Evolutionary conservation across 148 eudicot genomes (phyloP).

Genomic region (Selenicereus undatus): DNA sequence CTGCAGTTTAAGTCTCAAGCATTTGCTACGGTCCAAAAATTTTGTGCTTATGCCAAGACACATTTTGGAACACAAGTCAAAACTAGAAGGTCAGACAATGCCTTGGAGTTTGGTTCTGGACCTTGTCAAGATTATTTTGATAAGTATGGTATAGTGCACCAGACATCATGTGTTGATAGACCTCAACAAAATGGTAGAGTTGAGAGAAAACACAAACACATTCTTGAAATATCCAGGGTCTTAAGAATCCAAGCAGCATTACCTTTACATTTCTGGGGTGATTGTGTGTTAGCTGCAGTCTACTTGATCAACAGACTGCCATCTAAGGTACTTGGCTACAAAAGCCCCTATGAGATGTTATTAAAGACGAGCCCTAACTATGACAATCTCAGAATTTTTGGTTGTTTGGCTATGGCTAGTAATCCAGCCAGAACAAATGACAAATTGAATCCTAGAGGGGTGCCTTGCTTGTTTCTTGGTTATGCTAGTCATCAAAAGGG

Average conservation of each 20-base stretch:
- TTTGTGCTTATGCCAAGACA: too few species aligned
- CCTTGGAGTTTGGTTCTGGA: not conserved
- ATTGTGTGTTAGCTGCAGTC: not conserved
- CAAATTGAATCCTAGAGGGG: not conserved
- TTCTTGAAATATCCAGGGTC: not conserved
- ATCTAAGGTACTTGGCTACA: not conserved
- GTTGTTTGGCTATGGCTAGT: not conserved
- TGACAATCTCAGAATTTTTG: not conserved
- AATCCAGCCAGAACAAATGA: not conserved
- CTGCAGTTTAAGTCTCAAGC: too few species aligned
- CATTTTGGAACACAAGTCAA: too few species aligned
- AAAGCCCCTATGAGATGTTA: not conserved
- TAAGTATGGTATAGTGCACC: not conserved
- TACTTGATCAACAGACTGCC: not conserved
- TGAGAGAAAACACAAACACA: not conserved
- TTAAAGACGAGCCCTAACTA: not conserved
- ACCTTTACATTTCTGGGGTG: slow-evolving; percentile 5
- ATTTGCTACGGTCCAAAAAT: too few species aligned
- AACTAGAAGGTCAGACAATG: not conserved
- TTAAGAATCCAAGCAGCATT: not conserved
- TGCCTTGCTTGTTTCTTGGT: too few species aligned
- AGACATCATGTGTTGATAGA: not conserved
- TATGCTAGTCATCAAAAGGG: too few species aligned
- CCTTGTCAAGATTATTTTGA: not conserved
- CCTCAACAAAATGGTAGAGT: not conserved